These are phyloP conservation scores for Aspergillus baeticus DNA, from an alignment of 495 filamentous ascomycete genomes.

Conservation along the genomic window DNA sequence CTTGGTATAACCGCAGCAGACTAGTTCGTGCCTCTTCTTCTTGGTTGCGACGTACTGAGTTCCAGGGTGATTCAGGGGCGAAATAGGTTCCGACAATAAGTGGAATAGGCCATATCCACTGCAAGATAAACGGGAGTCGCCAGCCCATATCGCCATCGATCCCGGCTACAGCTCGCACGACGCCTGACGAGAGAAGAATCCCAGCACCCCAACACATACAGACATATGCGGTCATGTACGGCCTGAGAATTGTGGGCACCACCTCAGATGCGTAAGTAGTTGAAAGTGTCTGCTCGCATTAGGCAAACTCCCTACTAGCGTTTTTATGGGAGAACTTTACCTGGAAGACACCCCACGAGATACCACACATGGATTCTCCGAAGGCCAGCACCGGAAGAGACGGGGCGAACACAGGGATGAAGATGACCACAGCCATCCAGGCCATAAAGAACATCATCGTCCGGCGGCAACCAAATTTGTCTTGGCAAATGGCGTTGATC, in stretches of 20 bases:
- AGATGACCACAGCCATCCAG: constrained; percentile 36
- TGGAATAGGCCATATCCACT: constrained; percentile 55
- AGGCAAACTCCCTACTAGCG: not conserved
- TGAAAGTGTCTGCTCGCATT: constrained; percentile 32
- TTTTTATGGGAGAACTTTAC: not conserved
- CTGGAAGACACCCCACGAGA: constrained; percentile 45
- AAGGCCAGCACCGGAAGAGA: constrained; percentile 16
- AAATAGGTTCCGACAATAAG: constrained; percentile 40
- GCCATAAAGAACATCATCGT: constrained; percentile 62
- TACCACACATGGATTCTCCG: constrained; percentile 21
- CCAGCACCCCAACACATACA: constrained; percentile 49
- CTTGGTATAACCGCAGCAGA: constrained; percentile 31
- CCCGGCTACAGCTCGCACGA: constrained; percentile 34
- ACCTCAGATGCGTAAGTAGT: constrained; percentile 53
- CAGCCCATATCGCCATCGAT: constrained; percentile 45
- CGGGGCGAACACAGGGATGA: constrained; percentile 34
- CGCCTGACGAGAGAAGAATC: constrained; percentile 50
- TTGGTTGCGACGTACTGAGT: constrained; percentile 40
- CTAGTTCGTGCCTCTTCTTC: constrained; percentile 43
- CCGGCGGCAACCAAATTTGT: constrained; percentile 60
- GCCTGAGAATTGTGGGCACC: constrained; percentile 38
- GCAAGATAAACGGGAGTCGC: constrained; percentile 52
- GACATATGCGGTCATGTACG: constrained; percentile 45
- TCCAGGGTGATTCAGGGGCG: constrained; percentile 48
- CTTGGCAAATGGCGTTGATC: constrained; percentile 61